Conservation (phyloP, 306 rosid species). For the Cicer judaicum region DNA sequence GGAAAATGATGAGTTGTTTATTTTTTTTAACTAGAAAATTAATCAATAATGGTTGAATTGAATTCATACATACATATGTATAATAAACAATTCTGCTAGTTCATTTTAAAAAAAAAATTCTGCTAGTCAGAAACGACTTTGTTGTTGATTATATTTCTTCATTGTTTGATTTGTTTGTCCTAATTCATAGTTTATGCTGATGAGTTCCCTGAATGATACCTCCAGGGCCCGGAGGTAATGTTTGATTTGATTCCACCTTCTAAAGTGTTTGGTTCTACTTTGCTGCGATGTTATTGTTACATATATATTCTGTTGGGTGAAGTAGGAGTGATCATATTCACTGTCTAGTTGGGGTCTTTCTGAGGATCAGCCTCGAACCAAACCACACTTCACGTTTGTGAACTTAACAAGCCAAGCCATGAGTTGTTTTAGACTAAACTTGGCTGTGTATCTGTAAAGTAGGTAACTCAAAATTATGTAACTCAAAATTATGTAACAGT, state of each 20-base stretch:
- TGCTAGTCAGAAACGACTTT: not conserved
- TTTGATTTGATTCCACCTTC: not conserved
- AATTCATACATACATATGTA: not conserved
- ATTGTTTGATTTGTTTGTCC: no score
- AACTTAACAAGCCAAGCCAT: constrained; percentile 26
- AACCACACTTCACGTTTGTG: constrained; percentile 10
- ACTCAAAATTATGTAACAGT: not conserved
- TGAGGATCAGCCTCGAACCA: constrained; percentile 29
- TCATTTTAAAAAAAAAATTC: no score
- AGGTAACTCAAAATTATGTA: not conserved
- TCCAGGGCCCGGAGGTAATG: not conserved
- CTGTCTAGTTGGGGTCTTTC: not conserved
- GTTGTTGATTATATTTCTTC: no score
- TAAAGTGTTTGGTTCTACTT: constrained; percentile 21
- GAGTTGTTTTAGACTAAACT: not conserved
- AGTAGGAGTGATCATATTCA: not conserved
- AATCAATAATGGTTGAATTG: not conserved
- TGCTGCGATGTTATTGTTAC: not conserved
- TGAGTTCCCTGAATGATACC: not conserved
- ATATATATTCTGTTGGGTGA: constrained; percentile 19
- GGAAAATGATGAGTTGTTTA: not conserved
- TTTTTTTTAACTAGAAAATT: not conserved
- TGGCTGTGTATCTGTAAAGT: not conserved
- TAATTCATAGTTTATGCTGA: no score
- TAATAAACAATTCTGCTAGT: not conserved